Conservation (phyloP, 1,139 yeast species). For the Geotrichum klebahnii region DNA sequence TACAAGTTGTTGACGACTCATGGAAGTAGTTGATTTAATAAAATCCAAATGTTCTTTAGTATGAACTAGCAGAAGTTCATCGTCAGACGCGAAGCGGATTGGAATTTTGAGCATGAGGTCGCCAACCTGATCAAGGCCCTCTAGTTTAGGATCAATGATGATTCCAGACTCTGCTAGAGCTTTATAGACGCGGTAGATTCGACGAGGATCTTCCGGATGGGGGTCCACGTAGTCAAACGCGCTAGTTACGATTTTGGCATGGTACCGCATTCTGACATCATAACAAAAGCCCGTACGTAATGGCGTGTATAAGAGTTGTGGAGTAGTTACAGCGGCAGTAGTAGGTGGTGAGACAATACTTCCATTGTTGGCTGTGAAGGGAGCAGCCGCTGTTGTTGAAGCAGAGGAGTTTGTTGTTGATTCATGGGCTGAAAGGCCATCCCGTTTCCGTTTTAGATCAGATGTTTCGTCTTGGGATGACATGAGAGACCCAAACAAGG, state of each 20-base stretch:
- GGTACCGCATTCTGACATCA: constrained; percentile 96
- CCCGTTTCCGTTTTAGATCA: constrained; percentile 9
- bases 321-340: constrained; percentile 29
- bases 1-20: constrained; percentile 73
- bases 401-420: not conserved
- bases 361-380: constrained; percentile 10
- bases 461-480: not conserved
- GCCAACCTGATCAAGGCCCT: constrained; percentile 82
- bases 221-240: constrained; percentile 95
- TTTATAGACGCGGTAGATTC: constrained; percentile 90
- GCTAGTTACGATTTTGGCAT: constrained; percentile 87
- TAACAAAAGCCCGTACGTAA: constrained; percentile 90
- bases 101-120: constrained; percentile 85
- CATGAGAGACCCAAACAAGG: not conserved
- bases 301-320: constrained; percentile 61
- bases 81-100: constrained; percentile 79
- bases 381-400: not conserved
- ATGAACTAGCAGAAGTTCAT: constrained; percentile 84
- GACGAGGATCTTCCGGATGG: constrained; percentile 97
- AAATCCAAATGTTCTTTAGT: constrained; percentile 73
- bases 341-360: constrained; percentile 13
- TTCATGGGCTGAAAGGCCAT: not conserved
- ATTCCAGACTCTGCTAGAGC: constrained; percentile 91
- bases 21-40: constrained; percentile 68
- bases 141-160: constrained; percentile 71